Conservation (phyloP, 2,329 filamentous ascomycete genomes). For the Sporothrix schenckii region DNA sequence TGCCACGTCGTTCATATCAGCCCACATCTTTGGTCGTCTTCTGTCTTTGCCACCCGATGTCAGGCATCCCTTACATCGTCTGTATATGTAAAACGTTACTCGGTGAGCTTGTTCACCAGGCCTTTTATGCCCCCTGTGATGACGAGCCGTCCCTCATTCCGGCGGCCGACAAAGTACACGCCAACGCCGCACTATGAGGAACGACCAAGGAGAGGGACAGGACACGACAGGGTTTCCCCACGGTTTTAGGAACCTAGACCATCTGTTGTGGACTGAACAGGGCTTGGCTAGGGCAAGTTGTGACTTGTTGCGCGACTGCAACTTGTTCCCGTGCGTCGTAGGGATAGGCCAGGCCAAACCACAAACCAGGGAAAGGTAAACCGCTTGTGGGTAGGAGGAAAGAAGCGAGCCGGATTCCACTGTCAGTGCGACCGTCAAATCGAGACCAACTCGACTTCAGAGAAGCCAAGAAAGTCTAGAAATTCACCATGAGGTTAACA, state of each 20-base stretch:
- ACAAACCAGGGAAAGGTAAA: background rate
- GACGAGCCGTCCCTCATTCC: slow-evolving; percentile 9
- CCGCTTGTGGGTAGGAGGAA: background rate
- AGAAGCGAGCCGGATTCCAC: slow-evolving; percentile 12
- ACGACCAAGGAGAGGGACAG: background rate
- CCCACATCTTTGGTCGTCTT: slow-evolving; percentile 1
- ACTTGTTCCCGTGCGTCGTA: background rate
- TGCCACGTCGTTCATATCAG: slow-evolving; percentile 9
- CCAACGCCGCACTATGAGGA: background rate
- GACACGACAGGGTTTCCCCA: slow-evolving; percentile 24
- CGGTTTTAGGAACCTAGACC: background rate
- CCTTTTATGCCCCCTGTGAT: background rate
- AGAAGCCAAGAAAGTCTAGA: background rate
- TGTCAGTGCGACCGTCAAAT: slow-evolving; percentile 11
- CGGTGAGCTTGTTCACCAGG: background rate
- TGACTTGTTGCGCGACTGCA: background rate
- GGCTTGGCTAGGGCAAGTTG: background rate
- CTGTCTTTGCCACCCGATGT: slow-evolving; percentile 12
- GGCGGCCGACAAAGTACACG: background rate
- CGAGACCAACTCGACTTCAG: background rate
- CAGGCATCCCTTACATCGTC: slow-evolving; percentile 14
- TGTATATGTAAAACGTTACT: background rate
- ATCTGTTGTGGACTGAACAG: slow-evolving; percentile 14
- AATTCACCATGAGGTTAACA: too few relatives aligned
- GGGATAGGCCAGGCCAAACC: background rate